Evolutionary conservation across 768 basidiomycete genomes (phyloP), one percentile per base, ranked within the genome.

Genomic region (Leccinum boreale): DNA sequence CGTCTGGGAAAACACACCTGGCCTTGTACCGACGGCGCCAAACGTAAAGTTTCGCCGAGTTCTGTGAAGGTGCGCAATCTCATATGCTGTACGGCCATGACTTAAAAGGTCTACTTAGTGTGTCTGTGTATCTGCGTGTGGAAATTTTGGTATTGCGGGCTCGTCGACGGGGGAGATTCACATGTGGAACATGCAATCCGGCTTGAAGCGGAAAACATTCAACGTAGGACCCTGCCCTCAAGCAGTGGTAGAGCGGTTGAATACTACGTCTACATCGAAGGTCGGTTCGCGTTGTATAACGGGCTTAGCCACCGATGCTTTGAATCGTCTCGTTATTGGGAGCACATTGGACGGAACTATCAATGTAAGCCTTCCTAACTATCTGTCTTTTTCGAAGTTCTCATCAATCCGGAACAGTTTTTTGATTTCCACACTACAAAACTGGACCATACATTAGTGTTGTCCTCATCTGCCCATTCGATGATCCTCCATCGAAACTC

Each of bases 141-240:
- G 97, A 8, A 98, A 98, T 67, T 99, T 98, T 68, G 92, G 90
- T 28, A 72, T 98, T 11, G 92, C 85, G 4, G 86, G 93, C 24
- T 89, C 89, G 1, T 90, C 91, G 2, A 87, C 84, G 0, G 90
- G 92, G 2, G 80, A 79, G 24, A 89, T 98, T 39, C 73, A 85
- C 57, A 87, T 95, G 87, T 98, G 93, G 90, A 99, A 98, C 69
- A 85, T 99, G 86, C 96, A 99, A 72, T 94, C 91, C 4, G 97
- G 97, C 2, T 81, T 94, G 57, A 82, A 83, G 64, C 81, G 96
- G 47, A 91, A 89, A 73, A 79, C 81, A 2, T 98, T 91, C 70
- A 76, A 79, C 59, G 67, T 96, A 23, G 89, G 87, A 0, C 71
- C 80, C 21, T 83, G 81, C 65, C 88, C 89, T 23, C 71, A 79